phyloP scores from a whole-genome alignment of 805 yeast genomes.

The Ogataea trehaloabstinens region DNA sequence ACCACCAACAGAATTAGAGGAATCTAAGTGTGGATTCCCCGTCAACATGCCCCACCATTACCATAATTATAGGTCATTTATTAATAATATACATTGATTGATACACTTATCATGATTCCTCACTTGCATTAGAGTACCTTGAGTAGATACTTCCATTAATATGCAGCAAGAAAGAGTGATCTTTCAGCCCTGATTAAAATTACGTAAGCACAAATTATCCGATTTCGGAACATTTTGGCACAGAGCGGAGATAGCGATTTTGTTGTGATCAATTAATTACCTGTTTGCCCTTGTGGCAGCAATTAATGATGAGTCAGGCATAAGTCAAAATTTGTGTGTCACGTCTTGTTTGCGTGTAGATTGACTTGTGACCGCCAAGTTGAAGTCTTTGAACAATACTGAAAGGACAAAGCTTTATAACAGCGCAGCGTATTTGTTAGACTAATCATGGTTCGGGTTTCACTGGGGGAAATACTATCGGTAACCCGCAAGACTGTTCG shows the following conservation, averaged over 20 bases:
- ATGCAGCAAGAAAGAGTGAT: too few species aligned
- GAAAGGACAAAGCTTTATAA: background rate
- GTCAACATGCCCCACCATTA: background rate
- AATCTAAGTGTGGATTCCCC: too few species aligned
- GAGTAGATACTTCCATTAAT: too few species aligned
- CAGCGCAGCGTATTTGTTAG: background rate
- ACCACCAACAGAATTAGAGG: slow-evolving; percentile 33
- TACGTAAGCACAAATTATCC: too few species aligned
- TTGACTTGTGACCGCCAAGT: background rate
- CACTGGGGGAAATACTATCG: slow-evolving; percentile 43
- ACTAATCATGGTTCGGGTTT: slow-evolving; percentile 30
- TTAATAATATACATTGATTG: background rate
- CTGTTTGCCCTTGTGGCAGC: background rate
- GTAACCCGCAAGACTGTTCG: slow-evolving; percentile 45
- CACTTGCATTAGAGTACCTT: too few species aligned
- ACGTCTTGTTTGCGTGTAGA: background rate
- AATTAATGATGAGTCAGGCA: background rate
- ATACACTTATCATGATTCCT: too few species aligned
- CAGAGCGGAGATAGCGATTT: background rate
- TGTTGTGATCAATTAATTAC: too few species aligned
- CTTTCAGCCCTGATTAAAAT: too few species aligned
- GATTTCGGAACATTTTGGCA: too few species aligned
- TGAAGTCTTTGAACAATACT: too few species aligned
- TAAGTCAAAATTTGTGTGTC: background rate
- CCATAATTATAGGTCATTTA: background rate